Base-by-base conservation (phyloP, 2,329 filamentous ascomycete species). In the Fusarium mangiferae region DNA sequence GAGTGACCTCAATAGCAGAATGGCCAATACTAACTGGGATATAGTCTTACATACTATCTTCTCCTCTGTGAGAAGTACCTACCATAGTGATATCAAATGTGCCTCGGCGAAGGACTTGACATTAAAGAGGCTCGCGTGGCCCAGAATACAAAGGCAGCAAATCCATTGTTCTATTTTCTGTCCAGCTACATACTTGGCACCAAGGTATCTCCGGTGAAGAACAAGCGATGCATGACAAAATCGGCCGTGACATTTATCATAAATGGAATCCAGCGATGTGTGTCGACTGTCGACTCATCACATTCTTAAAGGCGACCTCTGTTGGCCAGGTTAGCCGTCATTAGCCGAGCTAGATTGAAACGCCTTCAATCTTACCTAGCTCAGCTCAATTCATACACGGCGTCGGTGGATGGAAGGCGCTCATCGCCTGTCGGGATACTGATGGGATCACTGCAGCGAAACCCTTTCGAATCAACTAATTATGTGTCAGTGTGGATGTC, bases 11-110 rank as follows among this genome's bases (percentile, higher is more conserved):
- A 4, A 22, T 3, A 30, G 45, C 7, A 8, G 7, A 26, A 38
- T 3, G 18, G 5, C 12, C 11, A 6, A 15, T 45, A 5, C 38
- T 70, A 22, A 70, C 42, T 22, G 9, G 10, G 2, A 36, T 2
- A 14, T 11, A 70, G 67, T 70, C 67, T 1, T 70, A 60, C 22
- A 66, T 70, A n/a, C 42, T 70, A 11, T 70, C 66, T 26, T 7
- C 26, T 2, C 28, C 28, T 22, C 18, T 22, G n/a, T 59, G 6
- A 61, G 10, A 39, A 13, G 13, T 10, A 10, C 20, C 14, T n/a
- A 18, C 4, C 11, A n/a, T 28, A 28, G 24, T 41, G 20, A 54
- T 38, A 9, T 7, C 7, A 38, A 20, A 17, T 28, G 33, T 38
- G 10, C 18, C 20, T 5, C 18, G 14, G 33, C 15, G 18, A 26